A percentile compares a stretch with the other conserved stretches of the same genome.
phyloP scores from a whole-genome alignment of 1,284 basidiomycete genomes.

The Ustilago hordei region DNA sequence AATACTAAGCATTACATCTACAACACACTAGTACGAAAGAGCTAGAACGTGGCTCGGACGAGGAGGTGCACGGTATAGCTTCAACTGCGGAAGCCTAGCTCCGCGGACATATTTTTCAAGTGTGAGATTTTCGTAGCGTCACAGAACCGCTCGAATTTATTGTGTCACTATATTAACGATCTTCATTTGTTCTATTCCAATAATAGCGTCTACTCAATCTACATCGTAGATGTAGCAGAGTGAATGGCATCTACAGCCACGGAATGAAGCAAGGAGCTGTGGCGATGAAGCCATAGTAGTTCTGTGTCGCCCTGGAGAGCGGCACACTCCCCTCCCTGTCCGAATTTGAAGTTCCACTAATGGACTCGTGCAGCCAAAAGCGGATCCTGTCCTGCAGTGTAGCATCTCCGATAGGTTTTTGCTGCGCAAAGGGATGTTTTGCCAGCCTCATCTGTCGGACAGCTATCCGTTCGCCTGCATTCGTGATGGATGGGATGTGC shows the following conservation, averaged over 20 bases:
- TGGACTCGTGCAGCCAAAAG: constrained; percentile 46
- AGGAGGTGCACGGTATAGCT: no score
- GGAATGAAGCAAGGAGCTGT: constrained; percentile 30
- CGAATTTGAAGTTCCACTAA: constrained; percentile 4
- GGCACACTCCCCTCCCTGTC: neutral
- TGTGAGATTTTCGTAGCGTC: neutral
- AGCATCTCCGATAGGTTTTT: constrained; percentile 14
- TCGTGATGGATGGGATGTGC: constrained; percentile 1
- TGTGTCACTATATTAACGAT: no score
- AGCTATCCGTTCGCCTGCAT: constrained; percentile 4
- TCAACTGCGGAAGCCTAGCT: neutral
- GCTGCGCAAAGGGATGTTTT: constrained; percentile 29
- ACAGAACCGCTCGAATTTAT: neutral
- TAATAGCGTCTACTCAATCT: no score
- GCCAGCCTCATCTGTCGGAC: constrained; percentile 25
- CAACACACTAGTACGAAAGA: no score
- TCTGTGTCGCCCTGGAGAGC: constrained; percentile 30
- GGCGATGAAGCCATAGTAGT: constrained; percentile 38
- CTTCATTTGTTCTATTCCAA: no score
- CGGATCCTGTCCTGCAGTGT: constrained; percentile 23
- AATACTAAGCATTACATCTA: no score
- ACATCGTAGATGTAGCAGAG: neutral
- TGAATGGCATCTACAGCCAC: constrained; percentile 12
- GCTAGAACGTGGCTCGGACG: no score
- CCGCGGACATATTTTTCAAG: constrained; percentile 6